Base-by-base conservation (phyloP, 2,329 filamentous ascomycete genomes). In the Clonostachys sp. region DNA sequence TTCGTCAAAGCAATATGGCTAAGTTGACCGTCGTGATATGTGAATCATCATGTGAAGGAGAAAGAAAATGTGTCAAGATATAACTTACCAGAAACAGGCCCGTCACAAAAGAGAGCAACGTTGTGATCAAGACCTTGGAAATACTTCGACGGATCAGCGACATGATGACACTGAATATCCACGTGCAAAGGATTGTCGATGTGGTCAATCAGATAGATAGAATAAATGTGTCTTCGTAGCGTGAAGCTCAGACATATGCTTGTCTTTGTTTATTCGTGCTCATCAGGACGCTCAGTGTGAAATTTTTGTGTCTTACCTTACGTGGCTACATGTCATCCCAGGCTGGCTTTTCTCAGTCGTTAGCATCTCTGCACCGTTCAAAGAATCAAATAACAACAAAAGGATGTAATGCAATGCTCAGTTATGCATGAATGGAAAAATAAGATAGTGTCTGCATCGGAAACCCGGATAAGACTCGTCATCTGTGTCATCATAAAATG, bases 201-300 rank as follows among this genome's bases (percentile, higher is more conserved):
- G 9, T 39, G 14, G 36, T 39, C 36, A 39, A 40, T 46, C 45
- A 60, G 38, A 45, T 48, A 50, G 4, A 30, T 50, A 52, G 47
- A 65, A 68, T 64, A 61, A 60, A 30, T 53, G 63, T 68, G 54
- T 71, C 67, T 59, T 71, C 67, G 61, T 66, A 52, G 68, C 68
- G 74, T 65, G 47, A 65, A 77, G 83, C 90, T 95, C 85, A 79
- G 90, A 95, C 89, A 95, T 95, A 95, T 95, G 89, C 89, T 95
- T 95, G 90, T 95, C 89, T 82, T 83, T 39, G 36, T 86, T 80
- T 78, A 77, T 81, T 86, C 90, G 81, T 77, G 68, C 79, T 94
- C 89, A 94, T 94, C 89, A 94, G 83, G 24, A 30, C 24, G 24
- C 24, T 9, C 24, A 30, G 9, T 10, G 24, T 30, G 24, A 10